Evolutionary conservation across 495 filamentous ascomycete genomes (phyloP).

Genomic region (Aspergillus baeticus): DNA sequence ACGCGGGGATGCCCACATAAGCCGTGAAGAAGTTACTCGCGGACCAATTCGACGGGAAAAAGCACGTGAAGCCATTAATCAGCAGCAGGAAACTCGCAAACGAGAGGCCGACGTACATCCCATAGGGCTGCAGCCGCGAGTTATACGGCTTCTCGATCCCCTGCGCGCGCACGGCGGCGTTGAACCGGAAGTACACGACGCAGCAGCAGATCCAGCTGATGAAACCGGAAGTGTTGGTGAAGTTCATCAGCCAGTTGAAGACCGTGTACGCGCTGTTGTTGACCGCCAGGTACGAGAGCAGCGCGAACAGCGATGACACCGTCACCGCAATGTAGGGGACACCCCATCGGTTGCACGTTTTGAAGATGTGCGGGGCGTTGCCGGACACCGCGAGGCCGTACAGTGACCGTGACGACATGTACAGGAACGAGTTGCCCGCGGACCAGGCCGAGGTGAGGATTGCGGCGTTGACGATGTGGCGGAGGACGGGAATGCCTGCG

Average conservation of each 20-base stretch:
- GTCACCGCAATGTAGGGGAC: conserved; percentile 48
- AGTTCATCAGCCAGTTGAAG: conserved; percentile 59
- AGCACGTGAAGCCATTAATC: conserved; percentile 64
- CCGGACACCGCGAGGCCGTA: conserved; percentile 55
- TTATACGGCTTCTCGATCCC: conserved; percentile 54
- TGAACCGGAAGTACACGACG: conserved; percentile 61
- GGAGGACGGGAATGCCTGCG: conserved; percentile 64
- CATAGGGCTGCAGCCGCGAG: conserved; percentile 52
- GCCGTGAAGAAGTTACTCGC: conserved; percentile 56
- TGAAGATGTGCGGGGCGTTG: conserved; percentile 48
- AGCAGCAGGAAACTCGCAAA: conserved; percentile 51
- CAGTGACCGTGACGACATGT: conserved; percentile 71
- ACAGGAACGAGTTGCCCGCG: conserved; percentile 76
- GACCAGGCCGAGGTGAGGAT: conserved; percentile 70
- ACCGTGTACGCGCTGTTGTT: conserved; percentile 34
- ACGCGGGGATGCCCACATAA: conserved; percentile 62
- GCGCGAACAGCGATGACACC: conserved; percentile 32
- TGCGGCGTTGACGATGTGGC: conserved; percentile 75
- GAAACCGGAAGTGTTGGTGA: conserved; percentile 59
- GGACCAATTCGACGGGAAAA: conserved; percentile 56
- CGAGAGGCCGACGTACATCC: conserved; percentile 46
- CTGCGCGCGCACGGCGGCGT: conserved; percentile 50
- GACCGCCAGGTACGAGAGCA: conserved; percentile 38
- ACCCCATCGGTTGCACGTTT: conserved; percentile 46
- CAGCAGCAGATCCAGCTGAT: conserved; percentile 62